Base-by-base conservation (phyloP, 139 green algal genomes). In the Chlamydomonas sphaeroides region DNA sequence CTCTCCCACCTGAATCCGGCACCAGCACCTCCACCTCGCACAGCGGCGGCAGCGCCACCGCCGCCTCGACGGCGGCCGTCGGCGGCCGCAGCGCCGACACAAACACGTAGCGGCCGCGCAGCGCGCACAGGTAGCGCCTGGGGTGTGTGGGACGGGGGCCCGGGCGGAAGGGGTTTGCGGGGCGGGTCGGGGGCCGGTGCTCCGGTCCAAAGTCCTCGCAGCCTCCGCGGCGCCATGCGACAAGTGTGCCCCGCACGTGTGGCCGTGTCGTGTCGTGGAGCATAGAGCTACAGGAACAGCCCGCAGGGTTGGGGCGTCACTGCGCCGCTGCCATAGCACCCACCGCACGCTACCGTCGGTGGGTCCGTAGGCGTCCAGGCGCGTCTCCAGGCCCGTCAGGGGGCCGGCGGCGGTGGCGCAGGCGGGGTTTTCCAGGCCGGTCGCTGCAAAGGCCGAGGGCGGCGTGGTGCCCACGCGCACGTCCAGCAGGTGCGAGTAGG, bases 1-100 rank as follows among this genome's bases (percentile, higher is more conserved):
- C 30, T 32, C 23, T 4, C 62, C 14, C 32, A 70, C 65, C 36
- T 70, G 65, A 17, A 20, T 17, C 62, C n/a, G n/a, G n/a, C 4
- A 33, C 38, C 2, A 21, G 26, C 59, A 70, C 73, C 73, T 80
- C 73, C n/a, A 80, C 21, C 73, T 80, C 73, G 48, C 73, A 80
- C n/a, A 80, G 3, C 20, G 73, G 73, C 28, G 73, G 59, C 73
- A 80, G 39, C 0, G 25, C 30, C 11, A 70, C 1, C 8, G 4
- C 26, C 48, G 4, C 26, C 48, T 18, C 28, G 26, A 1, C 28
- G 17, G 17, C n/a, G 39, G 56, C 59, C 10, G 39, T 14, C 0
- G 41, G 4, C 8, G 59, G 56, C 17, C 73, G 73, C 28, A 48
- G 4, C 1, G 57, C 39, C 30, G 41, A 30, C 15, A 80, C 17